Evolutionary conservation across 495 filamentous ascomycete genomes (phyloP), one percentile per base, ranked within the genome.

Genomic region (Penicillium goetzii): DNA sequence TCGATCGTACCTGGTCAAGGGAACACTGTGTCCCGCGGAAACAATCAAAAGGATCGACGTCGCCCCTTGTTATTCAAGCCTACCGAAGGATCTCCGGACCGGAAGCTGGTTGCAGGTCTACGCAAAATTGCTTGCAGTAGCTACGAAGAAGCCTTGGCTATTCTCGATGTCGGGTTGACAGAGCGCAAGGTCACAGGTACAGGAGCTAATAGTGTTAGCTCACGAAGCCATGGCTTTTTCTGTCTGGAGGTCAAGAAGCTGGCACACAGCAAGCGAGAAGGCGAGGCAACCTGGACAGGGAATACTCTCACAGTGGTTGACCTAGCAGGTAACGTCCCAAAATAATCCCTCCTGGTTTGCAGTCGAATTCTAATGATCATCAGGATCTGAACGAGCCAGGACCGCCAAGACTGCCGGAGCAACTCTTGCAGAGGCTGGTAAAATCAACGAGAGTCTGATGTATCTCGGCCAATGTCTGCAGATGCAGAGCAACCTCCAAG

Each of bases 391-490:
- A 75, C 89, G 95, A 58, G 93, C 94, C 23, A 83, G 92, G 67
- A 92, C 92, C 58, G 93, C 96, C 15, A 97, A 97, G 78, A 97
- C 96, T 21, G 89, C 92, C 0, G 94, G 95, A 21, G 88, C 92
- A 0, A 97, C 93, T 1, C 84, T 99, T 3, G 93, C 89, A 0
- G 95, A 99, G 76, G 96, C 95, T 23, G 96, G 95, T 19, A 97
- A 97, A 75, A 99, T 99, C 69, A 99, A 99, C 71, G 93, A 97
- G 72, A 93, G 89, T 68, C 76, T 99, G 69, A 99, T 99, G 96
- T 97, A 97, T 74, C 86, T 99, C 1, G 95, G 95, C 1, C 96
- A 98, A 72, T 98, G 96, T 72, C 81, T 99, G 66, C 95, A 99
- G 73, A 92, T 97, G 88, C 96, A 97, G 75, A 92, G 88, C 61